Conservation (phyloP, 805 yeast species). For the Spathaspora hagerdaliae region DNA sequence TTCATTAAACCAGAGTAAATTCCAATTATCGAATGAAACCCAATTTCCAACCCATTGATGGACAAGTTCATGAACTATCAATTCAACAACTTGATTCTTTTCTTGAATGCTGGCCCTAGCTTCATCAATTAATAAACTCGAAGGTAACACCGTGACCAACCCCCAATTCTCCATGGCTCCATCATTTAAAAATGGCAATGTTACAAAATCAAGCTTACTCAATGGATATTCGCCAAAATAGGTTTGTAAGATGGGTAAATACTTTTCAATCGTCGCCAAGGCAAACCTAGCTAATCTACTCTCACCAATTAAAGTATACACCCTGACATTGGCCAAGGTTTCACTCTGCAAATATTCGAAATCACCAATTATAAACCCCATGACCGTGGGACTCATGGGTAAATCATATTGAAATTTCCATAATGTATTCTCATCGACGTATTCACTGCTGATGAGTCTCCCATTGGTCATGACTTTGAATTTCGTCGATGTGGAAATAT, state of each 20-base stretch:
- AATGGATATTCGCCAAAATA: conserved; percentile 54
- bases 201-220: conserved; percentile 60
- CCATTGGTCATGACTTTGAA: conserved; percentile 52
- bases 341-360: conserved; percentile 37
- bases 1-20: conserved; percentile 70
- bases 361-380: conserved; percentile 69
- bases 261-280: conserved; percentile 41
- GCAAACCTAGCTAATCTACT: conserved; percentile 46
- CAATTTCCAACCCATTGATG: conserved; percentile 81
- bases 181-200: conserved; percentile 68
- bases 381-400: conserved; percentile 57
- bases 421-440: conserved; percentile 14
- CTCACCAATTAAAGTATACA: conserved; percentile 56
- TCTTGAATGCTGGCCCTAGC: conserved; percentile 13
- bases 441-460: conserved; percentile 10
- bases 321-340: conserved; percentile 17
- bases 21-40: conserved; percentile 66
- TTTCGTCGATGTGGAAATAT: conserved; percentile 40
- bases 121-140: conserved; percentile 35
- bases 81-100: conserved; percentile 43
- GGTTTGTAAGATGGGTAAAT: conserved; percentile 45
- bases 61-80: conserved; percentile 67
- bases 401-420: conserved; percentile 40
- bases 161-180: conserved; percentile 85
- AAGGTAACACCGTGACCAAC: conserved; percentile 54